These are phyloP conservation scores for Didymella segeticola DNA, from an alignment of 2,329 filamentous ascomycete genomes.

Conservation along the genomic window DNA sequence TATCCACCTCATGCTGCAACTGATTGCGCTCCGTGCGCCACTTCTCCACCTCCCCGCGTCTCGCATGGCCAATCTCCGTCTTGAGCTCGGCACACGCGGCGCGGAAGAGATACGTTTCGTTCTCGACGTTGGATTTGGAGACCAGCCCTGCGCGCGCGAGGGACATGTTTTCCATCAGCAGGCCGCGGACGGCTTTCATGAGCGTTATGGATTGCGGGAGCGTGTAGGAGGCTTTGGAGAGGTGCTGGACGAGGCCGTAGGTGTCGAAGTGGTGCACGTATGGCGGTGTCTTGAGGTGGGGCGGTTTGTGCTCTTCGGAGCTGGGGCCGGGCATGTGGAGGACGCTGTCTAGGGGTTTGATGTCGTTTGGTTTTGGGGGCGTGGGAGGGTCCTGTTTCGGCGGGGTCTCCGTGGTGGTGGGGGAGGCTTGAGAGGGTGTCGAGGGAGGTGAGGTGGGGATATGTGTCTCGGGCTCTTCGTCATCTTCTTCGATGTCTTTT, in stretches of 20 bases:
- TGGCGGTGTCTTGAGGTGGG: slow-evolving; percentile 74
- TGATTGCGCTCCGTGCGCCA: slow-evolving; percentile 83
- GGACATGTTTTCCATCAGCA: slow-evolving; percentile 80
- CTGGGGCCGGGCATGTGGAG: slow-evolving; percentile 51
- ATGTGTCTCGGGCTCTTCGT: slow-evolving; percentile 23
- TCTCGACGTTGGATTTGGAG: slow-evolving; percentile 91
- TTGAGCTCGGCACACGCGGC: slow-evolving; percentile 91
- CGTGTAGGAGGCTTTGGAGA: slow-evolving; percentile 74
- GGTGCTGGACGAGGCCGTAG: slow-evolving; percentile 83
- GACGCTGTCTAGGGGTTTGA: slow-evolving; percentile 50
- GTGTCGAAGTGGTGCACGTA: slow-evolving; percentile 98
- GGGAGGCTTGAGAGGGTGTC: slow-evolving; percentile 21
- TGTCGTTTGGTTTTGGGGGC: slow-evolving; percentile 31
- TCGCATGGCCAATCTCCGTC: slow-evolving; percentile 82
- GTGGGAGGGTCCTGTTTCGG: slow-evolving; percentile 26
- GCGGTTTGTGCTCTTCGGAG: slow-evolving; percentile 58
- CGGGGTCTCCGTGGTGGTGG: slow-evolving; percentile 20
- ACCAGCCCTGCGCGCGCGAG: slow-evolving; percentile 81
- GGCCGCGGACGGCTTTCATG: slow-evolving; percentile 88
- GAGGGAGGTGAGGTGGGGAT: slow-evolving; percentile 24
- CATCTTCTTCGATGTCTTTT: slow-evolving; percentile 35
- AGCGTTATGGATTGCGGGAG: slow-evolving; percentile 77
- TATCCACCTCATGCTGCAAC: slow-evolving; percentile 94
- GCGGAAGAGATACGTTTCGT: slow-evolving; percentile 91
- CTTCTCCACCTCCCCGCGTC: slow-evolving; percentile 78